Evolutionary conservation across 1,284 basidiomycete genomes (phyloP).

Genomic region (Pisolithus thermaeus): DNA sequence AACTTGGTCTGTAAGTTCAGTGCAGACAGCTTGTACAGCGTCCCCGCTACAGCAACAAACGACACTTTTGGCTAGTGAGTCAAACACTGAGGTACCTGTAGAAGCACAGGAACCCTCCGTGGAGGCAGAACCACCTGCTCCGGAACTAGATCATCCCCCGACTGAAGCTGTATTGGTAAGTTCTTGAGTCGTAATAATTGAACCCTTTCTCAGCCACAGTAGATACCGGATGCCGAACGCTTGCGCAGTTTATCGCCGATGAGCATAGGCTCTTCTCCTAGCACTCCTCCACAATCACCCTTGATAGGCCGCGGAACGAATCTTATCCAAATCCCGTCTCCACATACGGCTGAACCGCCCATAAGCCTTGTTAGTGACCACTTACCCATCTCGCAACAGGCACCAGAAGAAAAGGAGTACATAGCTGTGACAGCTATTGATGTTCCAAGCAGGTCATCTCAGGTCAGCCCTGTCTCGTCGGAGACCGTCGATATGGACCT

Average conservation of each 20-base stretch:
- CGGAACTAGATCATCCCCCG: slow-evolving; percentile 4
- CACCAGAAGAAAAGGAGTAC: slow-evolving; percentile 11
- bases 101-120: slow-evolving; percentile 10
- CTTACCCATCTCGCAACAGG: slow-evolving; percentile 13
- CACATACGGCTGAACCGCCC: slow-evolving; percentile 4
- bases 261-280: slow-evolving; percentile 46
- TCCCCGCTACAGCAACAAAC: slow-evolving; percentile 14
- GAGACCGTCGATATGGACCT: slow-evolving; percentile 31
- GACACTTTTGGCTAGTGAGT: slow-evolving; percentile 2
- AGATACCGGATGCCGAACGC: slow-evolving; percentile 24
- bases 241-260: slow-evolving; percentile 49
- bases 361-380: slow-evolving; percentile 6
- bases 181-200: slow-evolving; percentile 3
- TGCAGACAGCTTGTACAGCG: slow-evolving; percentile 29
- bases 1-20: slow-evolving; percentile 29
- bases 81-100: slow-evolving; percentile 5
- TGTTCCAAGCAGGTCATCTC: slow-evolving; percentile 25
- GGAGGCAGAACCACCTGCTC: slow-evolving; percentile 4
- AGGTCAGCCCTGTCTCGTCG: slow-evolving; percentile 28
- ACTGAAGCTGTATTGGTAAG: slow-evolving; percentile 19
- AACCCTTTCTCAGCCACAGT: slow-evolving; percentile 20
- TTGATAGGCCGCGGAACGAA: slow-evolving; percentile 2
- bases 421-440: slow-evolving; percentile 17
- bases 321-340: slow-evolving; percentile 1
- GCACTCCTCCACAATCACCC: slow-evolving; percentile 29